These are phyloP conservation scores for Hypoxylon lienhwacheense DNA, from an alignment of 495 filamentous ascomycete species.

Conservation along the genomic window DNA sequence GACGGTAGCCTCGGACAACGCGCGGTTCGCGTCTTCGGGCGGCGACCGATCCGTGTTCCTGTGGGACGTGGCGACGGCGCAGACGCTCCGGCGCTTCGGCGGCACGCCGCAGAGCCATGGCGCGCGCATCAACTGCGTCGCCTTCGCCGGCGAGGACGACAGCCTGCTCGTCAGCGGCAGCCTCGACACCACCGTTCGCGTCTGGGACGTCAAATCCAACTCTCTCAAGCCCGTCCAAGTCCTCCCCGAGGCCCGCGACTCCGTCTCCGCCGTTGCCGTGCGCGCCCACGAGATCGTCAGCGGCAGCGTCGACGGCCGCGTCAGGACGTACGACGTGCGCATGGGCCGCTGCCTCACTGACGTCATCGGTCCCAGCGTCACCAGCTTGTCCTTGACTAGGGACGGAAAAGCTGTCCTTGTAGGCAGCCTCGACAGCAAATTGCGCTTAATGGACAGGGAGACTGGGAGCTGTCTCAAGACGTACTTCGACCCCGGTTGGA, in stretches of 20 bases:
- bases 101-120: slow-evolving; percentile 61
- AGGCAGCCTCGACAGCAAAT: slow-evolving; percentile 70
- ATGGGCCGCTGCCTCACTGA: slow-evolving; percentile 76
- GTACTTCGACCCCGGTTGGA: slow-evolving; percentile 64
- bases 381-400: slow-evolving; percentile 67
- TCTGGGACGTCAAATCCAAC: slow-evolving; percentile 78
- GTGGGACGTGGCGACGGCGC: slow-evolving; percentile 85
- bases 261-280: slow-evolving; percentile 64
- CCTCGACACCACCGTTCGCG: slow-evolving; percentile 76
- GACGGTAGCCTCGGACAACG: slow-evolving; percentile 73
- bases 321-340: slow-evolving; percentile 84
- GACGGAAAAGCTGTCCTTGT: slow-evolving; percentile 77
- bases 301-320: slow-evolving; percentile 84
- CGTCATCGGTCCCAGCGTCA: slow-evolving; percentile 66
- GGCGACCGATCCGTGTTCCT: slow-evolving; percentile 88
- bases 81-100: slow-evolving; percentile 72
- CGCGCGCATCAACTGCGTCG: slow-evolving; percentile 72
- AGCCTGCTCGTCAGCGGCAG: slow-evolving; percentile 73
- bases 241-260: slow-evolving; percentile 76
- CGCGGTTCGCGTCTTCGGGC: slow-evolving; percentile 76
- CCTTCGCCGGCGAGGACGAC: slow-evolving; percentile 73
- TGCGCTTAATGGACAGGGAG: slow-evolving; percentile 79
- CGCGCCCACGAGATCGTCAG: slow-evolving; percentile 60
- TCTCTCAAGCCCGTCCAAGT: slow-evolving; percentile 73
- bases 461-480: slow-evolving; percentile 73